These are phyloP conservation scores for Solanum clarkiae DNA, from an alignment of 257 asterid species.

Conservation along the genomic window DNA sequence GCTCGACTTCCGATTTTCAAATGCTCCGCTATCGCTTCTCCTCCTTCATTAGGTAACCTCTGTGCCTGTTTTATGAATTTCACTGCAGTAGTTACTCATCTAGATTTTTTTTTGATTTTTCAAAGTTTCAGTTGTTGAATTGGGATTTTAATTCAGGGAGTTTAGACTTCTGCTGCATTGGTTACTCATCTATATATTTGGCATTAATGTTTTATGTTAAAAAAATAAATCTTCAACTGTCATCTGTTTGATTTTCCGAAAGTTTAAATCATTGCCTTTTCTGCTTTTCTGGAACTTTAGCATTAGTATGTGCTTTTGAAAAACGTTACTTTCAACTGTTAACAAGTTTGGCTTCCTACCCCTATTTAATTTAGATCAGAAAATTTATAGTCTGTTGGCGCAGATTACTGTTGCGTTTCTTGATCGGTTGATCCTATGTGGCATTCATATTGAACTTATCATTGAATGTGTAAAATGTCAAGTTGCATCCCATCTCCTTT, in stretches of 20 bases:
- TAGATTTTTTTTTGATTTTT: neutral
- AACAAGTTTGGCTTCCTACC: neutral
- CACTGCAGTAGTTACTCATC: neutral
- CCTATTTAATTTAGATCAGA: neutral
- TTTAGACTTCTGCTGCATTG: neutral
- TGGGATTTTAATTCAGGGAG: neutral
- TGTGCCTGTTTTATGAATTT: neutral
- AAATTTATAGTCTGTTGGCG: too few species aligned
- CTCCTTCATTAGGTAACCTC: conserved; percentile 31
- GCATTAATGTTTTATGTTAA: neutral
- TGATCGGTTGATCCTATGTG: neutral
- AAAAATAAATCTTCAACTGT: neutral
- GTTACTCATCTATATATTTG: neutral
- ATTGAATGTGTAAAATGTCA: neutral
- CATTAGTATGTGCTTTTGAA: neutral
- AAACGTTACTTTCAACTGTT: neutral
- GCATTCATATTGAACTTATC: neutral
- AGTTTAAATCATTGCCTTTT: neutral
- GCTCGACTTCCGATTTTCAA: neutral
- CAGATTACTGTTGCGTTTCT: neutral
- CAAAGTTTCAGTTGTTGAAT: neutral
- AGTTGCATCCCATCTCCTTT: neutral
- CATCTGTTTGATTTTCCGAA: neutral
- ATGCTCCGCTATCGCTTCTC: conserved; percentile 3
- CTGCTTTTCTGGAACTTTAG: neutral